Base-by-base conservation (phyloP, 2,329 filamentous ascomycete species). In the Phialophora expanda region DNA sequence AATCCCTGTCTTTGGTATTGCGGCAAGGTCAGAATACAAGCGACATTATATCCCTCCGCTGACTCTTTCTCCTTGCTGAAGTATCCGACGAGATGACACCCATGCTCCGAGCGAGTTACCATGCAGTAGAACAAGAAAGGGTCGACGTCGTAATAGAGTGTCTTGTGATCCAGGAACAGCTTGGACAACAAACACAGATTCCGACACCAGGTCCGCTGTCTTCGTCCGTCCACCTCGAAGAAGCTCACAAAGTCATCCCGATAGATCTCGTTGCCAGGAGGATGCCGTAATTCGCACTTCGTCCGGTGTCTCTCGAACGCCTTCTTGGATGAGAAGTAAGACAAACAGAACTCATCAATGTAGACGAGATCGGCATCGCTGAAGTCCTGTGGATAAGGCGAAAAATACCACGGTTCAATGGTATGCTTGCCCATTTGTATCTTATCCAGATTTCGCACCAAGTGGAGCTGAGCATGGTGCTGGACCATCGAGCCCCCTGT, bases 1-100 rank as follows among this genome's bases (percentile, higher is more conserved):
- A 95, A 97, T 0, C 95, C 95, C 75, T 96, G 95, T 26, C 95
- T 88, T 78, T 99, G 95, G 73, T 96, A 98, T 76, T 99, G 96
- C 0, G 95, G 95, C 3, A 99, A 83, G 0, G 95, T 99, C 66
- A 99, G 83, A 76, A 99, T 99, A 85, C 96, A 99, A 4, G 95
- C 96, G 34, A 99, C 90, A 75, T 99, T 99, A 85, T 98, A 99
- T 32, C 91, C 92, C 74, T 99, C 96, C 0, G 93, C 93, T 46
- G 90, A 94, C 78, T 99, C 95, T 73, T 99, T 99, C 78, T 99
- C 95, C 77, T 99, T 99, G 63, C 91, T 96, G 74, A 99, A 99
- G 76, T 99, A 99, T n/a, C 95, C 95, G 28, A 98, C 94, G 72
- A 99, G 95, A 76, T 97, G 93, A 0, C 94, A 95, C 76, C 95